phyloP scores from a whole-genome alignment of 208 protist species.

The Plasmodiophora brassicae region DNA sequence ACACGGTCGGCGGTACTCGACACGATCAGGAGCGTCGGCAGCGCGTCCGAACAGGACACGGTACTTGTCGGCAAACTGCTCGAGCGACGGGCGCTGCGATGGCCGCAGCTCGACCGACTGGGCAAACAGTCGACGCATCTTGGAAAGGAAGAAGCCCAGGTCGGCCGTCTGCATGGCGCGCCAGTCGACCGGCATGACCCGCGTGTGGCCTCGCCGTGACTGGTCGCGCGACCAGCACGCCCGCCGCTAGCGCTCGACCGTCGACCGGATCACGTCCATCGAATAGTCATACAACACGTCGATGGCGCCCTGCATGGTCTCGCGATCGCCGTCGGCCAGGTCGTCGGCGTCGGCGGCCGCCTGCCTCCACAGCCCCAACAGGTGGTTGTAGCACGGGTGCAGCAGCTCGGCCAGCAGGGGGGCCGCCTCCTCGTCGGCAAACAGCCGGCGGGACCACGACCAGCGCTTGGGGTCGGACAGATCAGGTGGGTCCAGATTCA shows the following conservation, averaged over 20 bases:
- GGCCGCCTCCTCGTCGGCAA: not conserved
- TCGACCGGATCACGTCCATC: no score
- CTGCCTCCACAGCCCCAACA: no score
- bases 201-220: not conserved
- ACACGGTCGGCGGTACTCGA: not conserved
- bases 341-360: no score
- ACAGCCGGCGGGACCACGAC: not conserved
- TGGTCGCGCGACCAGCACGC: not conserved
- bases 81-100: not conserved
- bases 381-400: not conserved
- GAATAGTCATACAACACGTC: no score
- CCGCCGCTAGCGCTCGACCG: not conserved
- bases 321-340: no score
- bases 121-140: not conserved
- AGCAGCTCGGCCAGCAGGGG: not conserved
- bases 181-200: not conserved
- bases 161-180: not conserved
- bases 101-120: not conserved
- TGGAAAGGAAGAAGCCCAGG: not conserved
- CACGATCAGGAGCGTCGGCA: not conserved
- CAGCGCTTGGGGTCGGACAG: not conserved
- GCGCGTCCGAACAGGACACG: not conserved
- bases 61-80: not conserved
- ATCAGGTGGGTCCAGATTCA: not conserved
- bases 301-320: no score